Evolutionary conservation across 2,329 filamentous ascomycete genomes (phyloP).

Genomic region (Penicillium capsulatum): DNA sequence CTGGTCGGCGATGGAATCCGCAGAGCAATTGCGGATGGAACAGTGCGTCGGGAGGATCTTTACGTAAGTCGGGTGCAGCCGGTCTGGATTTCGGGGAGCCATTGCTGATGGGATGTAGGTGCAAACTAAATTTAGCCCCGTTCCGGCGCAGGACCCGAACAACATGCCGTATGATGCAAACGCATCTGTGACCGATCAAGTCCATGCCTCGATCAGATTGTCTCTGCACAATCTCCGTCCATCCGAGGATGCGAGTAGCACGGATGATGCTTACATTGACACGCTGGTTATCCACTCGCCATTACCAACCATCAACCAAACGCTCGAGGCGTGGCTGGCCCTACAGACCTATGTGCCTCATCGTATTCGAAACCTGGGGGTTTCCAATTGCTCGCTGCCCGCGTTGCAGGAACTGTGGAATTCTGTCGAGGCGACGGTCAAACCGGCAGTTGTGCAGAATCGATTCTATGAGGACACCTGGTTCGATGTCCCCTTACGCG

Average conservation of each 20-base stretch:
- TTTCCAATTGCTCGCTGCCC: slow-evolving; percentile 66
- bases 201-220: slow-evolving; percentile 61
- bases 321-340: slow-evolving; percentile 61
- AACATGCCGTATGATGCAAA: slow-evolving; percentile 61
- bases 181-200: slow-evolving; percentile 59
- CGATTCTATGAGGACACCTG: slow-evolving; percentile 60
- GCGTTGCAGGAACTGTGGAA: slow-evolving; percentile 53
- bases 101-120: slow-evolving; percentile 46
- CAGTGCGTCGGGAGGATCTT: slow-evolving; percentile 57
- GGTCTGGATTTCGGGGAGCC: not conserved
- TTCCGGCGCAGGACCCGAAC: slow-evolving; percentile 57
- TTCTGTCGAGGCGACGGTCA: slow-evolving; percentile 42
- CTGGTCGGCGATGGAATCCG: slow-evolving; percentile 65
- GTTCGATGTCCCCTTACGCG: slow-evolving; percentile 59
- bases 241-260: slow-evolving; percentile 19
- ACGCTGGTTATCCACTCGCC: slow-evolving; percentile 58
- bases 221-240: slow-evolving; percentile 61
- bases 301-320: slow-evolving; percentile 48
- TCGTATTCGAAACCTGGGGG: slow-evolving; percentile 63
- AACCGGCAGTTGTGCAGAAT: slow-evolving; percentile 68
- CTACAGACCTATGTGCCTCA: slow-evolving; percentile 64
- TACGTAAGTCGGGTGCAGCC: slow-evolving; percentile 50
- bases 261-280: slow-evolving; percentile 53
- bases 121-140: slow-evolving; percentile 78
- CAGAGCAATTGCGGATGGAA: slow-evolving; percentile 55